phyloP scores from a whole-genome alignment of 2,329 filamentous ascomycete genomes.

The Botrytis elliptica region DNA sequence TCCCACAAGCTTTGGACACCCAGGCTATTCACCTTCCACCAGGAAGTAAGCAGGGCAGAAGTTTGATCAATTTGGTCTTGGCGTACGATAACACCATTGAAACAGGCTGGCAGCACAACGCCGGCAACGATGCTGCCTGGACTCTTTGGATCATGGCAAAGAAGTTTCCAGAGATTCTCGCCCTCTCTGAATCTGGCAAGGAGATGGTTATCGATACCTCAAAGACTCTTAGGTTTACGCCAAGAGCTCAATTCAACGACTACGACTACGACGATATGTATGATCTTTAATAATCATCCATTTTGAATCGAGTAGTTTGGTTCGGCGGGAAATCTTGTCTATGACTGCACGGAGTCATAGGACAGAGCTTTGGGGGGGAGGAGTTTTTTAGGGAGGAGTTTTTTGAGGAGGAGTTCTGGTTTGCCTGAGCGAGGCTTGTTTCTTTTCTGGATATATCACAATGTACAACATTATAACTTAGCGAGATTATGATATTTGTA shows the following conservation, averaged over 20 bases:
- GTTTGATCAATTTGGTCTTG: too few species aligned
- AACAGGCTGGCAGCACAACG: slow-evolving; percentile 15
- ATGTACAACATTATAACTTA: neutral
- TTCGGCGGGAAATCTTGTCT: neutral
- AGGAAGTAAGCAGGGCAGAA: neutral
- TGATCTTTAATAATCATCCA: neutral
- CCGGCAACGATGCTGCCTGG: slow-evolving; percentile 10
- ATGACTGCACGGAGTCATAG: neutral
- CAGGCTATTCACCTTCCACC: neutral
- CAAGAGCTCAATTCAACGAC: neutral
- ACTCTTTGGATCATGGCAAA: slow-evolving; percentile 3
- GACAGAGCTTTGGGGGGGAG: neutral
- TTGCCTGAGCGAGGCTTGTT: neutral
- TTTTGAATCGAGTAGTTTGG: rapidly evolving
- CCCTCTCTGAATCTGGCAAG: neutral
- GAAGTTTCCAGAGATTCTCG: neutral
- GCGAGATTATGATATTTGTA: neutral
- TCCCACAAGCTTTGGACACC: neutral
- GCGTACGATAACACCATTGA: too few species aligned
- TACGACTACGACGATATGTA: neutral
- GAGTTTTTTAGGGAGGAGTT: too few species aligned
- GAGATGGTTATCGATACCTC: neutral
- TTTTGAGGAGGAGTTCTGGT: neutral
- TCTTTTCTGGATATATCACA: neutral
- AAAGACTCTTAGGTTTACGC: neutral